phyloP scores from a whole-genome alignment of 2,329 filamentous ascomycete species.

The Emmonsiellopsis sp. region DNA sequence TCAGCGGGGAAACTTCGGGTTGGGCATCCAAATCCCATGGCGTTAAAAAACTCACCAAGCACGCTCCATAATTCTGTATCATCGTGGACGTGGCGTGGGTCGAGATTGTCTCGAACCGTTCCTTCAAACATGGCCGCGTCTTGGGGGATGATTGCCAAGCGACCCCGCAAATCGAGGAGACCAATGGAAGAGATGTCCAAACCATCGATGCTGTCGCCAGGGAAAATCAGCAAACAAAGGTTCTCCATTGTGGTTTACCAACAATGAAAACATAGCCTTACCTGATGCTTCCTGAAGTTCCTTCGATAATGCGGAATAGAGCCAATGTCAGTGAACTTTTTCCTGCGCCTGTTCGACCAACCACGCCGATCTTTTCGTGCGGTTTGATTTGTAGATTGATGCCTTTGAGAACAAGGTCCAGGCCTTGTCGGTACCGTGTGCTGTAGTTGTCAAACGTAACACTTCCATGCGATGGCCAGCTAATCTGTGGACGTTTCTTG shows the following conservation, averaged over 20 bases:
- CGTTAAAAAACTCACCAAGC: constrained; percentile 53
- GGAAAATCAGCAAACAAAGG: constrained; percentile 11
- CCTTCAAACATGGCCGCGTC: constrained; percentile 95
- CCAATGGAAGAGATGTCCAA: constrained; percentile 87
- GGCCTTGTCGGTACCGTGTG: constrained; percentile 77
- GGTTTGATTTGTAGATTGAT: constrained; percentile 87
- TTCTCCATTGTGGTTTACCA: background rate
- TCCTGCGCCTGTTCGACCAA: constrained; percentile 89
- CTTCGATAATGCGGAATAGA: constrained; percentile 92
- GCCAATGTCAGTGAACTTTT: constrained; percentile 91
- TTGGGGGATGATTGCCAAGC: constrained; percentile 93
- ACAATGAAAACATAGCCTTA: constrained; percentile 15
- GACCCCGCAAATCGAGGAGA: constrained; percentile 73
- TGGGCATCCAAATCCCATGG: background rate
- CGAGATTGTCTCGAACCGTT: constrained; percentile 85
- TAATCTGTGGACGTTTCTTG: constrained; percentile 73
- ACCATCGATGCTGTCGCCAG: constrained; percentile 59
- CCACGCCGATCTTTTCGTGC: constrained; percentile 95
- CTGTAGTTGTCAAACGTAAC: constrained; percentile 91
- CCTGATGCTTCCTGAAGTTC: constrained; percentile 65
- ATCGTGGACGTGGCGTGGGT: constrained; percentile 88
- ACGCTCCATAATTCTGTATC: constrained; percentile 97
- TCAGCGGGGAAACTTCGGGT: constrained; percentile 22
- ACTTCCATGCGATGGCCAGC: constrained; percentile 83
- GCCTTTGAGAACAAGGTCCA: constrained; percentile 89